Conservation (phyloP, 768 basidiomycete species). For the Daedalea quercina region DNA sequence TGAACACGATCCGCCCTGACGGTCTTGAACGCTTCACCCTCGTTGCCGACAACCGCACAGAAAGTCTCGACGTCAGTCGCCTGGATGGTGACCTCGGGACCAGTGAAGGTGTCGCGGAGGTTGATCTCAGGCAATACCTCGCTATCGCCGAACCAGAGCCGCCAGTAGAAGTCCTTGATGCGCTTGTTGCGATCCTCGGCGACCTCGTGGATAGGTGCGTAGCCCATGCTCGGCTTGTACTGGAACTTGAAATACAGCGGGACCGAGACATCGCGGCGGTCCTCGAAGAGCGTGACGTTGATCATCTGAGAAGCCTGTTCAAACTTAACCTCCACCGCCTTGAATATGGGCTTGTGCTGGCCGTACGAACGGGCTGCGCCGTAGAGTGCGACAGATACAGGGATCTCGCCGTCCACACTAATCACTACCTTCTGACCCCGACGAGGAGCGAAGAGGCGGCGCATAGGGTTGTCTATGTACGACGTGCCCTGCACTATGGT, state of each 20-base stretch:
- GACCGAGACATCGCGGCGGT: slow-evolving; percentile 67
- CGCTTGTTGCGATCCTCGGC: slow-evolving; percentile 75
- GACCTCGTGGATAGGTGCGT: slow-evolving; percentile 89
- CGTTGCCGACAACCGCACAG: slow-evolving; percentile 90
- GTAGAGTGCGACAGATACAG: slow-evolving; percentile 57
- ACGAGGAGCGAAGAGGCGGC: slow-evolving; percentile 81
- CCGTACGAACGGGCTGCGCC: slow-evolving; percentile 81
- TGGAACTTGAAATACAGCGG: slow-evolving; percentile 78
- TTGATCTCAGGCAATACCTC: slow-evolving; percentile 71
- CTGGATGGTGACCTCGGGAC: slow-evolving; percentile 80
- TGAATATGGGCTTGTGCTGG: slow-evolving; percentile 65
- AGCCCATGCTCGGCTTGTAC: slow-evolving; percentile 86
- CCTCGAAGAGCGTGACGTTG: slow-evolving; percentile 74
- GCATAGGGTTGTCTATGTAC: slow-evolving; percentile 86
- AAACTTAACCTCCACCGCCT: slow-evolving; percentile 73
- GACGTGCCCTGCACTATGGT: slow-evolving; percentile 83
- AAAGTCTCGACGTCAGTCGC: slow-evolving; percentile 78
- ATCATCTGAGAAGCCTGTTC: slow-evolving; percentile 48
- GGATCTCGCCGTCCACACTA: slow-evolving; percentile 31
- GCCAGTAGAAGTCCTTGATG: slow-evolving; percentile 99
- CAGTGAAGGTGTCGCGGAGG: slow-evolving; percentile 75
- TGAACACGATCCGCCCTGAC: slow-evolving; percentile 62
- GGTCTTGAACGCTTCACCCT: slow-evolving; percentile 84
- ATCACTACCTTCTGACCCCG: slow-evolving; percentile 73
- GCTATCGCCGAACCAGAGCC: slow-evolving; percentile 92